Base-by-base conservation (phyloP, 2,329 filamentous ascomycete species). In the Clonostachys solani region DNA sequence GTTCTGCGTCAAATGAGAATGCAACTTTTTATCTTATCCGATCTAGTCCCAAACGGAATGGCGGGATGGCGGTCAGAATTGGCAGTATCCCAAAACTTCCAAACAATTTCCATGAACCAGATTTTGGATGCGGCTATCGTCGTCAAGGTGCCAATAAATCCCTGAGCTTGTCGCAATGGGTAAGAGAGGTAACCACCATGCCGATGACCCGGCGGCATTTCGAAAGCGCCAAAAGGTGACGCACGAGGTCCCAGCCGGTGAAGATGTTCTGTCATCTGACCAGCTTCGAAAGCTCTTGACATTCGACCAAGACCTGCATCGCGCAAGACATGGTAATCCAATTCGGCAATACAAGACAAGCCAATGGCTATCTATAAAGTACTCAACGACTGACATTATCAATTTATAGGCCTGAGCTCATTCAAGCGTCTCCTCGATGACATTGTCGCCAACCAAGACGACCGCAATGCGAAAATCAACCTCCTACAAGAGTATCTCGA, bases 351-450 rank as follows among this genome's bases (percentile, higher is more conserved):
- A 7, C 37, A 9, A 40, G 15, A 33, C 33, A 37, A 44, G 9
- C 16, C 41, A 18, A 12, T 42, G 33, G 1, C 37, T 47, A 34
- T 40, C 44, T 41, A 29, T 10, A 6, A 29, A 29, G 23, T 29
- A 29, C 23, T 38, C 17, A 19, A 33, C 3, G 8, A 29, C 23
- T n/a, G 6, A 44, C 47, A 48, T 49, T 12, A 49, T 44, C 40
- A 35, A 40, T 17, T 15, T 0, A 3, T 43, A 86, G 83, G 81
- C 17, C 75, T 89, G 12, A 80, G 83, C 56, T 83, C 83, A 0
- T 81, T 89, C 69, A 89, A 89, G 60, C 66, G 72, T 8, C 81
- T 92, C 41, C 81, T 92, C 51, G 87, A 92, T 58, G 71, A 78
- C 37, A 78, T 89, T 52, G 65, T 77, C 48, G 69, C 73, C 51